A percentile compares a stretch with the other conserved stretches of the same genome.
These are phyloP conservation scores for Naganishia kalamii DNA, from an alignment of 768 basidiomycete genomes.

Conservation along the genomic window DNA sequence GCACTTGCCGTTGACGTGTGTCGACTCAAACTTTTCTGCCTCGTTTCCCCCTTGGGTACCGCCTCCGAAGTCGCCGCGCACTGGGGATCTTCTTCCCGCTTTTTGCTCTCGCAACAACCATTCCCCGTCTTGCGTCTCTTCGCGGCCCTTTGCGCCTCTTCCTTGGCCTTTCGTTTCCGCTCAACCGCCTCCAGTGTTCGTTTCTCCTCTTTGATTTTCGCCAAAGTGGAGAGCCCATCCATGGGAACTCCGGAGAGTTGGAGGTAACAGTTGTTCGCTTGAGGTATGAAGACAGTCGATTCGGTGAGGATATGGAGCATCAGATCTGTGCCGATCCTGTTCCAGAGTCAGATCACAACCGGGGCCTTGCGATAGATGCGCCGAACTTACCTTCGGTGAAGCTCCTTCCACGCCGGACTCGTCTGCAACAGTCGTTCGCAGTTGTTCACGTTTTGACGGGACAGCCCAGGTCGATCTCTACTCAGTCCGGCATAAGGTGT, in stretches of 20 bases:
- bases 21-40: not conserved
- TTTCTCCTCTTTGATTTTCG: constrained; percentile 6
- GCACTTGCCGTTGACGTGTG: not conserved
- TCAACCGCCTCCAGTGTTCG: not conserved
- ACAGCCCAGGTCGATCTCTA: constrained; percentile 31
- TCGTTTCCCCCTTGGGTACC: not conserved
- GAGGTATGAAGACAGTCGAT: constrained; percentile 58
- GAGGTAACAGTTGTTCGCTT: constrained; percentile 77
- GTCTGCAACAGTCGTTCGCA: constrained; percentile 30
- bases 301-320: constrained; percentile 63
- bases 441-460: constrained; percentile 36
- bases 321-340: constrained; percentile 70
- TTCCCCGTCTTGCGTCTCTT: not conserved
- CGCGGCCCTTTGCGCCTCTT: not conserved
- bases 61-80: constrained; percentile 38
- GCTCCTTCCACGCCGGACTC: constrained; percentile 27
- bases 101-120: not conserved
- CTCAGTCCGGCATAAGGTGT: not conserved
- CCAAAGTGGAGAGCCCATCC: constrained; percentile 48
- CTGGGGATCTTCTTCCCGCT: constrained; percentile 27
- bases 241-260: constrained; percentile 74
- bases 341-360: not conserved
- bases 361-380: not conserved
- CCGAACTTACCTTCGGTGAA: constrained; percentile 26
- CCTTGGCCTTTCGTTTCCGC: constrained; percentile 14